These are phyloP conservation scores for Erysimum pusillum DNA, from an alignment of 441 rosid species.

Conservation along the genomic window DNA sequence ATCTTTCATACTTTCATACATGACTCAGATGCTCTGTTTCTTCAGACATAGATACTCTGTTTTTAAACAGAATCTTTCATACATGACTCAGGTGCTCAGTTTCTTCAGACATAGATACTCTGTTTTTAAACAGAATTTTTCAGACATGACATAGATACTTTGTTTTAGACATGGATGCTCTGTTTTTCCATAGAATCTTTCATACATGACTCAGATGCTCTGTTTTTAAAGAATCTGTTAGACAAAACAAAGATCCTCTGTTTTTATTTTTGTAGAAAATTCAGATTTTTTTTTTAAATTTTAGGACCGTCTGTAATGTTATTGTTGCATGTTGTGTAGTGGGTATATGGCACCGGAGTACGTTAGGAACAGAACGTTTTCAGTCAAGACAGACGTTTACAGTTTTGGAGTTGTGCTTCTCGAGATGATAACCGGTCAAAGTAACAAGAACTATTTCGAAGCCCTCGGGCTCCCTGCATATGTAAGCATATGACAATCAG, in stretches of 20 bases:
- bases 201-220: not conserved
- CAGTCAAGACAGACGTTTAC: slow-evolving; percentile 25
- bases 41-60: not conserved
- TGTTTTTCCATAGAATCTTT: no score
- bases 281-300: not conserved
- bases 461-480: slow-evolving; percentile 6
- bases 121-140: not conserved
- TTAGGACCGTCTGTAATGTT: not conserved
- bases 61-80: no score
- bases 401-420: slow-evolving; percentile 23
- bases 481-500: slow-evolving; percentile 1
- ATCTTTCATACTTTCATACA: no score
- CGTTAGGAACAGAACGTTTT: not conserved
- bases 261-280: not conserved
- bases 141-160: no score
- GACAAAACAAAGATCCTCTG: not conserved
- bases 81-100: not conserved
- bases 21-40: not conserved
- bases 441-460: slow-evolving; percentile 19
- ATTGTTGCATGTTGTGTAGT: not conserved
- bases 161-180: no score
- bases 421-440: slow-evolving; percentile 21
- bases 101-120: not conserved
- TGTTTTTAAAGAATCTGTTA: no score
- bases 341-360: slow-evolving; percentile 40